phyloP scores from a whole-genome alignment of 2,329 filamentous ascomycete genomes.

The Penicillium fuscoglaucum region DNA sequence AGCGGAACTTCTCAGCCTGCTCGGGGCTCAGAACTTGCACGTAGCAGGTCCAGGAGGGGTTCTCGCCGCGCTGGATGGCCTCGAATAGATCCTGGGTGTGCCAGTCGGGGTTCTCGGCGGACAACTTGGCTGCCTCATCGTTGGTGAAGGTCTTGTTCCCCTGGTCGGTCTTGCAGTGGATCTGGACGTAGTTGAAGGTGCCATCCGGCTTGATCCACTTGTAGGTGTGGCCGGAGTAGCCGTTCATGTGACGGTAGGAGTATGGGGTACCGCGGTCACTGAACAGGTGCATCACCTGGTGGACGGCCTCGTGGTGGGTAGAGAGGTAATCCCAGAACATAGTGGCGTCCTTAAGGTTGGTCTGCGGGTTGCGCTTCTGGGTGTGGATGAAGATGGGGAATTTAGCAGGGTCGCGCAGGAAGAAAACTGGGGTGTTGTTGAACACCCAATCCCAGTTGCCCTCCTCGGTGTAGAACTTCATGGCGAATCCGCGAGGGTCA shows the following conservation, averaged over 20 bases:
- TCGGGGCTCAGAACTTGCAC: constrained; percentile 64
- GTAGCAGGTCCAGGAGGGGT: constrained; percentile 64
- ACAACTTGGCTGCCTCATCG: constrained; percentile 56
- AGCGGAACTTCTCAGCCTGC: constrained; percentile 61
- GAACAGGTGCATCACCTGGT: constrained; percentile 67
- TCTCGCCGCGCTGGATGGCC: constrained; percentile 61
- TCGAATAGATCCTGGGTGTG: constrained; percentile 65
- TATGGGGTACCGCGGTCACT: constrained; percentile 66
- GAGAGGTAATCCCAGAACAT: constrained; percentile 69
- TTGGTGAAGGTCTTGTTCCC: constrained; percentile 62
- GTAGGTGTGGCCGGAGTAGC: constrained; percentile 66
- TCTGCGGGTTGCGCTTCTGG: constrained; percentile 71
- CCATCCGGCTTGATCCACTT: constrained; percentile 68
- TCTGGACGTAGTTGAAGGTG: constrained; percentile 65
- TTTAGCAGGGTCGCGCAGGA: constrained; percentile 71
- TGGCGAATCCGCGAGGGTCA: constrained; percentile 70
- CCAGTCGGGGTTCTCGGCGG: constrained; percentile 61
- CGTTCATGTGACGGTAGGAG: constrained; percentile 66
- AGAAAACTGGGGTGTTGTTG: constrained; percentile 75
- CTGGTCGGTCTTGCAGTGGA: constrained; percentile 64
- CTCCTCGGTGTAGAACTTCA: constrained; percentile 72
- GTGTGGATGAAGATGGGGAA: constrained; percentile 74
- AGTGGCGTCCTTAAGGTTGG: constrained; percentile 67
- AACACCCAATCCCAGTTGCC: constrained; percentile 73
- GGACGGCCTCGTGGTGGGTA: constrained; percentile 62